Evolutionary conservation across 2,329 filamentous ascomycete species (phyloP).

Genomic region (Penicillium janthinellum): DNA sequence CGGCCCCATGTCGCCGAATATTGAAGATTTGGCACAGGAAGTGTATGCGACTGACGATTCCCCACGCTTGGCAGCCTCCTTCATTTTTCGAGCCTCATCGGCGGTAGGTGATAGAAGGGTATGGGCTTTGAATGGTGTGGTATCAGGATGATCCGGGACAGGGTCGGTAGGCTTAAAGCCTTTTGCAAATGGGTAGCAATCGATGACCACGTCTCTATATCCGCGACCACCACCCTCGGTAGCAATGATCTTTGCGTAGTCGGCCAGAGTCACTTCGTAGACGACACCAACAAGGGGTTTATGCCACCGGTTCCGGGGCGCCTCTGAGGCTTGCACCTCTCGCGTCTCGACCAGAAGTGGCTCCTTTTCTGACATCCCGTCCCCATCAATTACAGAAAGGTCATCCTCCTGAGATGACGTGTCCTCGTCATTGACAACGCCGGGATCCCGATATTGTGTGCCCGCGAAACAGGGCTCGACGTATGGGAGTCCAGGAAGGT

Average conservation of each 20-base stretch:
- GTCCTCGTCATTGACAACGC: background rate
- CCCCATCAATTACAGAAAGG: constrained; percentile 5
- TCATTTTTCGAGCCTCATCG: constrained; percentile 28
- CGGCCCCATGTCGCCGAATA: constrained; percentile 32
- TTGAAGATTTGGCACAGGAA: constrained; percentile 7
- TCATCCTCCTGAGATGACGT: constrained; percentile 14
- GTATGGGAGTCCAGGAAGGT: constrained; percentile 84
- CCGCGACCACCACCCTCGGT: constrained; percentile 84
- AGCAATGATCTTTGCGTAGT: constrained; percentile 83
- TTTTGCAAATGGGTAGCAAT: constrained; percentile 70
- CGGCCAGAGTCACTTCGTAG: constrained; percentile 83
- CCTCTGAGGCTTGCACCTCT: constrained; percentile 29
- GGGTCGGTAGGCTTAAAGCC: constrained; percentile 50
- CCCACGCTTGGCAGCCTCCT: constrained; percentile 4
- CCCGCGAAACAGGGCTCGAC: constrained; percentile 91
- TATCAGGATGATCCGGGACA: constrained; percentile 65
- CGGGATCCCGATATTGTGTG: constrained; percentile 60
- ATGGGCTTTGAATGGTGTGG: constrained; percentile 74
- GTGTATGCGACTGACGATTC: background rate
- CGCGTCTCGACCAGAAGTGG: constrained; percentile 26
- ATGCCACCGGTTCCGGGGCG: constrained; percentile 66
- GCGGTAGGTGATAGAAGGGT: constrained; percentile 73
- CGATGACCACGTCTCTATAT: constrained; percentile 82
- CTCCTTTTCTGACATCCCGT: constrained; percentile 36
- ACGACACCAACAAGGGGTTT: constrained; percentile 90